Conservation (phyloP, 495 filamentous ascomycete species). For the Cercophora sp. region DNA sequence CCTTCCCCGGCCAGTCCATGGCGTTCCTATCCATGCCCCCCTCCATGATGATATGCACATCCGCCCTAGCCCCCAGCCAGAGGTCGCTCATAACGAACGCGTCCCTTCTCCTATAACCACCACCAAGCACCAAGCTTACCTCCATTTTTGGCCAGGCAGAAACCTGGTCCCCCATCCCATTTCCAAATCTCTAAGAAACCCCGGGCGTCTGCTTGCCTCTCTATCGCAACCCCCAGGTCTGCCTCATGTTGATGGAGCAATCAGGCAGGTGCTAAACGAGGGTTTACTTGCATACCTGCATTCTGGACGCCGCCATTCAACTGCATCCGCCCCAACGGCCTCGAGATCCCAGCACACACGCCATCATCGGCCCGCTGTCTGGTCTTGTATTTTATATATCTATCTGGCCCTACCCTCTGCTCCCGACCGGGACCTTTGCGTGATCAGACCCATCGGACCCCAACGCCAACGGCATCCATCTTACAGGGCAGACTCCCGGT, state of each 20-base stretch:
- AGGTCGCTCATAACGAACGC: constrained; percentile 19
- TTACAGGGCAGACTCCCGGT: constrained; percentile 20
- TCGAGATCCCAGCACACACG: constrained; percentile 16
- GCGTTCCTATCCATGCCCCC: constrained; percentile 17
- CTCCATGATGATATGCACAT: constrained; percentile 22
- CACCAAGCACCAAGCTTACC: constrained; percentile 11
- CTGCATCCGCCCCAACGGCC: constrained; percentile 14
- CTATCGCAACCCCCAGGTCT: constrained; percentile 19
- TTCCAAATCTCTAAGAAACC: constrained; percentile 26
- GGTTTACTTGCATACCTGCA: constrained; percentile 4
- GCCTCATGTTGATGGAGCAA: constrained; percentile 22
- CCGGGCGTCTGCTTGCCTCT: constrained; percentile 25
- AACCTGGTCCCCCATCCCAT: constrained; percentile 20
- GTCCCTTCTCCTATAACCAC: constrained; percentile 16
- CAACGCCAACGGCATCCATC: constrained; percentile 15
- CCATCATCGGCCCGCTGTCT: too few species aligned
- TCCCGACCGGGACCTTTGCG: constrained; percentile 15
- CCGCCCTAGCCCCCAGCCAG: constrained; percentile 27
- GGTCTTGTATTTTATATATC: constrained; percentile 23
- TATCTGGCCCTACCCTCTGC: constrained; percentile 23
- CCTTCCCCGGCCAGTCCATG: neutral
- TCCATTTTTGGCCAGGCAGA: constrained; percentile 38
- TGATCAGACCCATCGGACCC: constrained; percentile 30
- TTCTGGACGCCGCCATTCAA: neutral
- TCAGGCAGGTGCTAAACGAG: constrained; percentile 5